phyloP scores from a whole-genome alignment of 169 alveolate genomes.

The Cryptosporidium xiaoi region DNA sequence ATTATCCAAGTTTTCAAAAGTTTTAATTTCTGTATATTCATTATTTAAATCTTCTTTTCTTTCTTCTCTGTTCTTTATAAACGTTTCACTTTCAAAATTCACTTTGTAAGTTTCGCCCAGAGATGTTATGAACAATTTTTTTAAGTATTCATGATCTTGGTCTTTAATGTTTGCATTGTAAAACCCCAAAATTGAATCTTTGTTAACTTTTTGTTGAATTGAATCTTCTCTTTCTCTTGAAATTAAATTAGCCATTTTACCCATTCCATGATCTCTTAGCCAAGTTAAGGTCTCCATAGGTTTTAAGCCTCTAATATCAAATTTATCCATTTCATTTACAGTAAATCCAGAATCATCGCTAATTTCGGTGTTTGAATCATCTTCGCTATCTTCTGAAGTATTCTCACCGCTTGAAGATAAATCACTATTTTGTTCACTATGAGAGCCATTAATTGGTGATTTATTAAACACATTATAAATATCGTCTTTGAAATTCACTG shows the following conservation, averaged over 20 bases:
- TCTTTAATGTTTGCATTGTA: slow-evolving; percentile 5
- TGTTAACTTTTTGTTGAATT: not conserved
- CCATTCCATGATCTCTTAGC: slow-evolving; percentile 59
- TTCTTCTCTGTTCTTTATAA: not conserved
- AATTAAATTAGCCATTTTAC: slow-evolving; percentile 32
- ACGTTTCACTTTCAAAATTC: not conserved
- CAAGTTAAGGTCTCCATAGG: slow-evolving; percentile 70
- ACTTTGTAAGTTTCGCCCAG: not conserved
- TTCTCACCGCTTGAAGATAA: slow-evolving; percentile 11
- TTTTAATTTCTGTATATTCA: too few species aligned
- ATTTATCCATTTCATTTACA: not conserved
- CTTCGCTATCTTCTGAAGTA: slow-evolving; percentile 2
- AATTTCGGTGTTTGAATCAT: not conserved
- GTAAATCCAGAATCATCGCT: slow-evolving; percentile 11
- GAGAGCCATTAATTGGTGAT: not conserved
- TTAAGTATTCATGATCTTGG: slow-evolving; percentile 20
- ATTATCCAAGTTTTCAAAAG: not conserved
- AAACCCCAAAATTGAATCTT: slow-evolving; percentile 24
- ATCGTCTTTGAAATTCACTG: not conserved
- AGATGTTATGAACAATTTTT: slow-evolving; percentile 34
- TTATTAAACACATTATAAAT: not conserved
- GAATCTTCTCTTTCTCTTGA: slow-evolving; percentile 37
- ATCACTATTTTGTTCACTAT: slow-evolving; percentile 9
- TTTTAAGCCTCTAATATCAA: slow-evolving; percentile 22
- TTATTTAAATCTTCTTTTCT: not conserved